phyloP scores from a whole-genome alignment of 2,329 filamentous ascomycete genomes.

The Phialophora expanda region DNA sequence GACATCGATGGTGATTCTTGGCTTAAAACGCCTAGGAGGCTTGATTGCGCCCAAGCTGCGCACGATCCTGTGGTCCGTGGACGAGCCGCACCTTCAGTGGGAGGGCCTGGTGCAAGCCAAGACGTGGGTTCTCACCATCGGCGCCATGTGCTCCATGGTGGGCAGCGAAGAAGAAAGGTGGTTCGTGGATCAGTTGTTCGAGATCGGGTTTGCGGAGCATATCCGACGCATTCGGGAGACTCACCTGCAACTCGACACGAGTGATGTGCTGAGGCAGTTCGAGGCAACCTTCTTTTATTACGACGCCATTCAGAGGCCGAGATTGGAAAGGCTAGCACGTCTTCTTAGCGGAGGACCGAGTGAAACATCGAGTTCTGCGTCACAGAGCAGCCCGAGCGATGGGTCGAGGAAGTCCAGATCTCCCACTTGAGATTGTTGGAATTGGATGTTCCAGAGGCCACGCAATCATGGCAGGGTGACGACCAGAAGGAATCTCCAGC shows the following conservation, averaged over 20 bases:
- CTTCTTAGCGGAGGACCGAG: conserved; percentile 17
- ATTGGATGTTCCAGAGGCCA: not conserved
- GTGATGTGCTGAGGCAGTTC: conserved; percentile 30
- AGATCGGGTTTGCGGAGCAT: conserved; percentile 28
- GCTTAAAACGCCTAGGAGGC: conserved; percentile 28
- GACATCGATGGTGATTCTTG: conserved; percentile 34
- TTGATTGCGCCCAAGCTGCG: conserved; percentile 35
- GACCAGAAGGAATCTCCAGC: not conserved
- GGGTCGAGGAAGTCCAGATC: conserved; percentile 18
- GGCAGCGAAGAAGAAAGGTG: conserved; percentile 31
- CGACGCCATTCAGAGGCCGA: conserved; percentile 28
- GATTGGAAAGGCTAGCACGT: conserved; percentile 29
- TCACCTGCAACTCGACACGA: conserved; percentile 24
- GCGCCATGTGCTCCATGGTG: conserved; percentile 31
- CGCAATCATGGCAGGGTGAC: not conserved
- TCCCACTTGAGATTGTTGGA: conserved; percentile 7
- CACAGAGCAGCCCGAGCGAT: conserved; percentile 20
- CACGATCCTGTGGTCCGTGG: conserved; percentile 19
- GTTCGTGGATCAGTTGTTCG: conserved; percentile 32
- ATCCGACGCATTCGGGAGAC: conserved; percentile 20
- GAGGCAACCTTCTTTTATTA: conserved; percentile 37
- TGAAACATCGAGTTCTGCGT: conserved; percentile 19
- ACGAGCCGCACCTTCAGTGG: conserved; percentile 22
- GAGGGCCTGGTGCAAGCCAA: conserved; percentile 27
- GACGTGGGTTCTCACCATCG: conserved; percentile 35